A percentile compares a stretch with the other conserved stretches of the same genome.
phyloP scores from a whole-genome alignment of 1,284 basidiomycete species.

The Ganoderma boninense region DNA sequence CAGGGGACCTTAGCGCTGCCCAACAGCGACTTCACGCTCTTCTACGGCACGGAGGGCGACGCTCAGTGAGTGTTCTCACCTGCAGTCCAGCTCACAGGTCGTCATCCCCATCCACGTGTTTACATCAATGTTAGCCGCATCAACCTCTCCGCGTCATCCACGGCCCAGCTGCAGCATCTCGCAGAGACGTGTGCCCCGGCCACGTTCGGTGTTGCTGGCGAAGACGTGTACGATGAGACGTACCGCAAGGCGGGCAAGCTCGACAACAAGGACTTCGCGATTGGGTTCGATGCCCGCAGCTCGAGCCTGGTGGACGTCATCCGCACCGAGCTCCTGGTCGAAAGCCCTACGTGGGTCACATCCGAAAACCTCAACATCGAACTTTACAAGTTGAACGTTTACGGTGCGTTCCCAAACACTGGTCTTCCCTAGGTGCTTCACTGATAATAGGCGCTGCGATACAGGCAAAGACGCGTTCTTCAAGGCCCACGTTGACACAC shows the following conservation, averaged over 20 bases:
- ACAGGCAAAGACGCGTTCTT: conserved; percentile 36
- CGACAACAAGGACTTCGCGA: conserved; percentile 34
- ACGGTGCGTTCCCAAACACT: not conserved
- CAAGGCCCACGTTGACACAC: conserved; percentile 40
- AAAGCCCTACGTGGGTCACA: conserved; percentile 17
- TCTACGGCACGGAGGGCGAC: conserved; percentile 26
- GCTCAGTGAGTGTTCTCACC: conserved; percentile 15
- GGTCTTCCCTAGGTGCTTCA: too few species aligned
- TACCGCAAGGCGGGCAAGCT: conserved; percentile 40
- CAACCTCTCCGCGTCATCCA: conserved; percentile 16
- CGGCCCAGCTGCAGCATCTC: conserved; percentile 24
- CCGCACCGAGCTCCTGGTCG: conserved; percentile 32
- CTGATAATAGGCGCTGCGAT: not conserved
- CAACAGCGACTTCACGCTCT: conserved; percentile 22
- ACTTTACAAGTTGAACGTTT: conserved; percentile 36
- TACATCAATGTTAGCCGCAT: conserved; percentile 11
- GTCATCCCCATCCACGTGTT: not conserved
- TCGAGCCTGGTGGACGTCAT: conserved; percentile 38
- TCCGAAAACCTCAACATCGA: conserved; percentile 33
- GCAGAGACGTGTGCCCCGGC: conserved; percentile 32
- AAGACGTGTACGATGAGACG: conserved; percentile 37
- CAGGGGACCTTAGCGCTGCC: conserved; percentile 22
- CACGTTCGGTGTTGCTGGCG: conserved; percentile 31
- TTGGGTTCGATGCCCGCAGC: conserved; percentile 38
- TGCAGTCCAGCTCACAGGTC: too few species aligned